phyloP scores from a whole-genome alignment of 331 rosid species.

The Rosa hybrid region DNA sequence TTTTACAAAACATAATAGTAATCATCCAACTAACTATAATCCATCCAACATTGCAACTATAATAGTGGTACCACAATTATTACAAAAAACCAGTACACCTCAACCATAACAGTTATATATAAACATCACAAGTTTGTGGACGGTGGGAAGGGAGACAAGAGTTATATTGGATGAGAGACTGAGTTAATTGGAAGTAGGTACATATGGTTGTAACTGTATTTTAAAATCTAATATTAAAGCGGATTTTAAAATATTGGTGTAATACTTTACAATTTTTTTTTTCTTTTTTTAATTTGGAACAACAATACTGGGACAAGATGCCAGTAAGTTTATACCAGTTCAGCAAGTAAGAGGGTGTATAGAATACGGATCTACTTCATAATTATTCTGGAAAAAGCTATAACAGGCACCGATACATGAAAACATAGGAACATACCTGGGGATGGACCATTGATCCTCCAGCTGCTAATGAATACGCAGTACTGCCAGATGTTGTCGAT shows the following conservation, averaged over 20 bases:
- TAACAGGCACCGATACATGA: neutral
- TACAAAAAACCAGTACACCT: neutral
- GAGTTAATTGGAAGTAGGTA: neutral
- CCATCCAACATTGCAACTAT: neutral
- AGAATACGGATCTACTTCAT: neutral
- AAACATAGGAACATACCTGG: constrained; percentile 54
- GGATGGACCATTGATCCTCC: constrained; percentile 99
- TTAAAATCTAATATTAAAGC: no score
- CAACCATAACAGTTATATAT: neutral
- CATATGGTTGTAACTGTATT: no score
- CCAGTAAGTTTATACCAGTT: neutral
- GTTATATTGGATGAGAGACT: neutral
- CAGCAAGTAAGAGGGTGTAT: neutral
- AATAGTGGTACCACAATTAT: neutral
- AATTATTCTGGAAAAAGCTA: neutral
- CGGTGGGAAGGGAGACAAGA: neutral
- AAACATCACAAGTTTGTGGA: neutral
- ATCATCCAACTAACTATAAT: neutral
- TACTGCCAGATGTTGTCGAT: constrained; percentile 98
- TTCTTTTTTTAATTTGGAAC: neutral
- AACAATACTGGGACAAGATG: neutral
- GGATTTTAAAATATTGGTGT: neutral
- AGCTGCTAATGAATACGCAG: constrained; percentile 96
- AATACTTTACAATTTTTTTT: neutral
- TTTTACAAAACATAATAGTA: neutral